Evolutionary conservation across 1,284 basidiomycete genomes (phyloP), one percentile per base, ranked within the genome.

Genomic region (Leccinum subrobustum): DNA sequence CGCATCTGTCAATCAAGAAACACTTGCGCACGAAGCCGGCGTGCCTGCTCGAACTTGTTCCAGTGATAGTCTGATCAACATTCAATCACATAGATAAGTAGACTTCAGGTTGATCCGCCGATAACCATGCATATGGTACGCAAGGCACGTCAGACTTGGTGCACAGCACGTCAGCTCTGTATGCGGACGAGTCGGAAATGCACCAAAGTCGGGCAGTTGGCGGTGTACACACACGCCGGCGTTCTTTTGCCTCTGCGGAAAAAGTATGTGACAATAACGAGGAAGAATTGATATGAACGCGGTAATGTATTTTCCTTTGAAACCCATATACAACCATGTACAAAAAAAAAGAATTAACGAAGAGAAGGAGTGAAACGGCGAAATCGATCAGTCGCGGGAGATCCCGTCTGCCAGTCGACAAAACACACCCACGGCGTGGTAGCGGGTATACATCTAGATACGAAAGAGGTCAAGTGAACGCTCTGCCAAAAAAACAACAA

Each of bases 401-500:
- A 50, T 63, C 27, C 56, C 25, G 16, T 56, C 54, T 42, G 14
- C 37, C 2, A 4, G 7, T 29, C 25, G 44, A 33, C 11, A 52
- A n/a, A 20, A 42, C 18, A 9, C 27, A 16, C 23, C 44, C 42
- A 39, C 37, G 7, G 37, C 39, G n/a, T 42, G n/a, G 39, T 11
- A 42, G n/a, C 5, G 8, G 11, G 20, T 44, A 44, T 63, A 53
- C 62, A 57, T 66, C 61, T 68, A 66, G 20, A 42, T 53, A 56
- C 11, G 37, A 31, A 56, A 42, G 18, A 27, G 44, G 50, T 44
- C 20, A 18, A 56, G 9, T 31, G 29, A 54, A 7, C 31, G 12
- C 7, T 53, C 59, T 53, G 12, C 16, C 20, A 48, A 54, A 63
- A 59, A 8, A 18, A n/a, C 14, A 29, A 29, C 6, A 58, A n/a